Evolutionary conservation across 805 yeast species (phyloP).

Genomic region (Komagataella ulmi): DNA sequence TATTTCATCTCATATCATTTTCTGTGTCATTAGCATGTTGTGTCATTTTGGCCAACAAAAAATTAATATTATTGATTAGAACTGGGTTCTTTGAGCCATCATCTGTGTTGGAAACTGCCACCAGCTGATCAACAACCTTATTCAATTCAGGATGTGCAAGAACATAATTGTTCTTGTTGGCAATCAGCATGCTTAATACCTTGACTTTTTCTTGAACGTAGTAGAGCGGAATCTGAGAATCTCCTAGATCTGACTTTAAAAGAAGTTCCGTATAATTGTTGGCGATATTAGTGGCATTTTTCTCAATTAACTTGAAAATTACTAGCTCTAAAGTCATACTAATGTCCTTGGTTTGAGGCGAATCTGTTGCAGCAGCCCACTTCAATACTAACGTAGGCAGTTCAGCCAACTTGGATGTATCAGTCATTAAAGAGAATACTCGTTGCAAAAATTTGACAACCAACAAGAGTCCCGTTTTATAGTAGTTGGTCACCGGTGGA

Average conservation of each 20-base stretch:
- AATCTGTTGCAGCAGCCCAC: background rate
- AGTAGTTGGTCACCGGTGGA: background rate
- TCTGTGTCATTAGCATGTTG: background rate
- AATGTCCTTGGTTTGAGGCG: background rate
- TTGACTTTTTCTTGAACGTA: background rate
- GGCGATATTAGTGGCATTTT: background rate
- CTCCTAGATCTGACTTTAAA: background rate
- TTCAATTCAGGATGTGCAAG: background rate
- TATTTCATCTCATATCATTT: background rate
- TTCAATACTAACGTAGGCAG: background rate
- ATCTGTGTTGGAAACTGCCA: slow-evolving; percentile 8
- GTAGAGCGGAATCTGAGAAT: background rate
- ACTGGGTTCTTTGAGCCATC: background rate
- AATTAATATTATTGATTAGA: too few relatives aligned
- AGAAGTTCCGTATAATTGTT: background rate
- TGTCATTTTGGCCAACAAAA: slow-evolving; percentile 1
- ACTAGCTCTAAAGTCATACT: background rate
- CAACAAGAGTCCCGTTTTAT: background rate
- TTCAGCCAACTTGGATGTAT: background rate
- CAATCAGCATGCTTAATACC: background rate
- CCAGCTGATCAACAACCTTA: slow-evolving; percentile 5
- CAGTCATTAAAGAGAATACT: background rate
- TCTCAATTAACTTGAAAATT: background rate
- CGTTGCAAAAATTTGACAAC: background rate
- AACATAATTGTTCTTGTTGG: background rate